Conservation (phyloP, 2,329 filamentous ascomycete species). For the Ilyonectria sp. region DNA sequence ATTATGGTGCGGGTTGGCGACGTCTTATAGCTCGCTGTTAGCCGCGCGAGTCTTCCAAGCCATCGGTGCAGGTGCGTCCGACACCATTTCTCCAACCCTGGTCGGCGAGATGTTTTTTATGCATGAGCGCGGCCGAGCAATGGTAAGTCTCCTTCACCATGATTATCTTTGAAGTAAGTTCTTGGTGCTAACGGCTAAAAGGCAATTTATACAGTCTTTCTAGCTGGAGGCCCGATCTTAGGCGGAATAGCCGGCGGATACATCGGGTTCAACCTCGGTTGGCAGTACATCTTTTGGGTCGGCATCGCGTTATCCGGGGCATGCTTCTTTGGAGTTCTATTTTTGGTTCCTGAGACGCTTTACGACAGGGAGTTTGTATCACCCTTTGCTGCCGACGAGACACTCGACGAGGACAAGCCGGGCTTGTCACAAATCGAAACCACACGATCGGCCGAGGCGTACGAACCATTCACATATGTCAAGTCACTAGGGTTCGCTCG, state of each 20-base stretch:
- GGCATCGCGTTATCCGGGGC: slow-evolving; percentile 45
- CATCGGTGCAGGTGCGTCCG: slow-evolving; percentile 52
- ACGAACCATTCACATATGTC: slow-evolving; percentile 21
- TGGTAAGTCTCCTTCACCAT: slow-evolving; percentile 30
- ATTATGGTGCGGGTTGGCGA: slow-evolving; percentile 47
- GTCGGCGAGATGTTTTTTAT: slow-evolving; percentile 56
- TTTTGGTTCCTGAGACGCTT: slow-evolving; percentile 55
- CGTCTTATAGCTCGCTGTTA: slow-evolving; percentile 45
- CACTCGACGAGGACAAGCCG: not conserved
- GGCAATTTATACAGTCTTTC: slow-evolving; percentile 54
- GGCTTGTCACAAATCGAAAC: not conserved
- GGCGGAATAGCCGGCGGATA: slow-evolving; percentile 56
- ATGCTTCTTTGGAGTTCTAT: slow-evolving; percentile 43
- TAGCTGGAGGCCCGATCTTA: slow-evolving; percentile 50
- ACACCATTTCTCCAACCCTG: slow-evolving; percentile 52
- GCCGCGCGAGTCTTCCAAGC: slow-evolving; percentile 52
- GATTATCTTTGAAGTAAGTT: too few relatives aligned
- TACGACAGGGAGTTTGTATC: slow-evolving; percentile 41
- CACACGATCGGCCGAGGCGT: not conserved
- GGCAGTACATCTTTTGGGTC: slow-evolving; percentile 54
- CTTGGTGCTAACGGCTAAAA: not conserved
- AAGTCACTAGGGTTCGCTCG: slow-evolving; percentile 31
- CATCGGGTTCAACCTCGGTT: slow-evolving; percentile 52
- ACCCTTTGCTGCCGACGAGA: not conserved
- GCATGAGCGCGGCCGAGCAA: slow-evolving; percentile 53